These are phyloP conservation scores for Phytophthora tentaculata DNA, from an alignment of 352 stramenopile genomes.

Conservation along the genomic window DNA sequence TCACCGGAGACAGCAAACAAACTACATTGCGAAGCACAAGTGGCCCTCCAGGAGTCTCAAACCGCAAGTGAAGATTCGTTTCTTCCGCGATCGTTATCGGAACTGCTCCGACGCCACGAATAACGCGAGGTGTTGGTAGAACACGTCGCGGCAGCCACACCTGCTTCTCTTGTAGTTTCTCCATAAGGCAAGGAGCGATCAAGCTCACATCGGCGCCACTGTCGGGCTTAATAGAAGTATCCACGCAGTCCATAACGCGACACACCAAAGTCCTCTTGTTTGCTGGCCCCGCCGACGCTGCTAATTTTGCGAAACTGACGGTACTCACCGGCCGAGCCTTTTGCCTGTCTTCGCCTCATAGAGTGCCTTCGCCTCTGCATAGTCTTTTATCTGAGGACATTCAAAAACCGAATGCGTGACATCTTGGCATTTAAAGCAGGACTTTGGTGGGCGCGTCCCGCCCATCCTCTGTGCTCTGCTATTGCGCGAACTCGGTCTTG, in stretches of 20 bases:
- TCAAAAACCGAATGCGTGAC: neutral
- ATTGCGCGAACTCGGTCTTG: neutral
- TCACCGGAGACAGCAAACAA: conserved; percentile 1
- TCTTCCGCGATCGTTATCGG: neutral
- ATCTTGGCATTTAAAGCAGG: conserved; percentile 1
- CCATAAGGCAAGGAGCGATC: too few species aligned
- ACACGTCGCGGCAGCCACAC: neutral
- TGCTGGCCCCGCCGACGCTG: too few species aligned
- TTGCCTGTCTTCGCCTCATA: neutral
- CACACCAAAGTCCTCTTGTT: neutral
- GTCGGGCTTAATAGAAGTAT: neutral
- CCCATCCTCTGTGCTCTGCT: too few species aligned
- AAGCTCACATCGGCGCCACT: neutral
- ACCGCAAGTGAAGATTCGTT: neutral
- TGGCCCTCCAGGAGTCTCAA: neutral
- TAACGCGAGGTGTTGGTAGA: neutral
- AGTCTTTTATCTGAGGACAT: neutral
- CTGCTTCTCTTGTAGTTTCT: too few species aligned
- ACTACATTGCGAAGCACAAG: neutral
- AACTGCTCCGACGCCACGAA: neutral
- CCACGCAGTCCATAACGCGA: conserved; percentile 8
- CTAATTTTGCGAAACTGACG: neutral
- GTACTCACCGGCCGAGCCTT: neutral
- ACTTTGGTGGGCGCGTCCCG: neutral
- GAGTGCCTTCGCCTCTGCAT: neutral